Percentiles rank a stretch among this genome's conserved stretches.
phyloP scores from a whole-genome alignment of 345 rosid genomes.

The Bruguiera sexangula region DNA sequence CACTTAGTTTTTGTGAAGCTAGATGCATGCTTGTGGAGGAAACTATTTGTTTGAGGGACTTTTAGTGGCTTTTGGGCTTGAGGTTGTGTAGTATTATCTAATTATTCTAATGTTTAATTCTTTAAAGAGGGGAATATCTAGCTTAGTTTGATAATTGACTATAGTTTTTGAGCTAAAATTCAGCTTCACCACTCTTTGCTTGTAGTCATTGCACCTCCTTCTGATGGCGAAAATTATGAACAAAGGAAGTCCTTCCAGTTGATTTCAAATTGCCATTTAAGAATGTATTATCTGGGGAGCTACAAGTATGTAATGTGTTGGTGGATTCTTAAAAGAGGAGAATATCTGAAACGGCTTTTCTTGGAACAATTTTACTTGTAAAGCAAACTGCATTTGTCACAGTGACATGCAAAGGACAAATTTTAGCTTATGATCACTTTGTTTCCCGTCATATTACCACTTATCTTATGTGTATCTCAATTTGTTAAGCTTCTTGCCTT shows the following conservation, averaged over 20 bases:
- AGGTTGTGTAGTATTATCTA: too few relatives aligned
- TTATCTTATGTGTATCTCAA: neutral
- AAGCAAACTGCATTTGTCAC: neutral
- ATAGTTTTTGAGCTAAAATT: too few relatives aligned
- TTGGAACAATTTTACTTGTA: too few relatives aligned
- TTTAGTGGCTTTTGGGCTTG: too few relatives aligned
- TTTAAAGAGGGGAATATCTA: too few relatives aligned
- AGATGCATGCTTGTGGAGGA: too few relatives aligned
- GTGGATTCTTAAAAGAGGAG: neutral
- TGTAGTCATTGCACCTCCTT: conserved; percentile 61
- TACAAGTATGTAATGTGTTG: conserved; percentile 48
- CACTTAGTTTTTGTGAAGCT: too few relatives aligned
- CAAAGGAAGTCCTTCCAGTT: conserved; percentile 67
- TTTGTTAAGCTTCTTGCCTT: conserved; percentile 7
- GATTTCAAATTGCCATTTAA: conserved; percentile 82
- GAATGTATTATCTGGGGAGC: conserved; percentile 79
- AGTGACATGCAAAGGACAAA: too few relatives aligned
- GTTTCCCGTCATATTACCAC: neutral
- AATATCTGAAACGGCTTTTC: too few relatives aligned
- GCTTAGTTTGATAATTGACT: too few relatives aligned
- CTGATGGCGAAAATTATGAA: conserved; percentile 47
- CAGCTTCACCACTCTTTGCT: conserved; percentile 3
- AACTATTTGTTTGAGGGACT: too few relatives aligned
- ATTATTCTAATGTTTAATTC: too few relatives aligned
- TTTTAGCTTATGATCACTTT: neutral